Percentiles rank a stretch among this genome's conserved stretches.
These are phyloP conservation scores for Solanum rostratum DNA, from an alignment of 257 asterid genomes.

Conservation along the genomic window DNA sequence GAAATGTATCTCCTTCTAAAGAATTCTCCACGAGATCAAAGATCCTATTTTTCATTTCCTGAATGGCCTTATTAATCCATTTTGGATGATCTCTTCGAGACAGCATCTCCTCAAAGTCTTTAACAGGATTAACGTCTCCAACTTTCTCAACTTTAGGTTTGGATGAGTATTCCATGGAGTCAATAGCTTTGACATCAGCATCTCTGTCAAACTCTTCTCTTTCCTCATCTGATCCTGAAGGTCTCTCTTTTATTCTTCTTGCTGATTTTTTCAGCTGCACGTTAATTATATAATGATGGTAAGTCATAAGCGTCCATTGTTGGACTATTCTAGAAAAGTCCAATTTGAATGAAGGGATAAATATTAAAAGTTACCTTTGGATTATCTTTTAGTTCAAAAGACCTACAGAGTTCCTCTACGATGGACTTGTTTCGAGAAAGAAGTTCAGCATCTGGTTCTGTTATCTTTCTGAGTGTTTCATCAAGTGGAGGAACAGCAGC, in stretches of 20 bases:
- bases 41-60: conserved; percentile 57
- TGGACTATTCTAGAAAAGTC: background rate
- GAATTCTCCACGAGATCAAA: conserved; percentile 57
- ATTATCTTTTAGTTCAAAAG: conserved; percentile 77
- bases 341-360: background rate
- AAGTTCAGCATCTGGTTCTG: conserved; percentile 70
- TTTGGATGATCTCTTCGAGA: conserved; percentile 78
- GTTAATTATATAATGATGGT: conserved; percentile 8
- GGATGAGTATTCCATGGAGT: conserved; percentile 37
- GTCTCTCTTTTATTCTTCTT: conserved; percentile 59
- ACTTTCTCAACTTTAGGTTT: conserved; percentile 43
- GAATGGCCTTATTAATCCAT: conserved; percentile 72
- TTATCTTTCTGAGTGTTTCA: conserved; percentile 67
- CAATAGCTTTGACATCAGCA: conserved; percentile 41
- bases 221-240: conserved; percentile 61
- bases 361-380: conserved; percentile 51
- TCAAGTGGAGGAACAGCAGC: conserved; percentile 84
- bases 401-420: conserved; percentile 47
- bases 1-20: conserved; percentile 42
- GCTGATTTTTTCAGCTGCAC: conserved; percentile 80
- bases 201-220: conserved; percentile 19
- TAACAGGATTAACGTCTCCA: conserved; percentile 61
- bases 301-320: background rate
- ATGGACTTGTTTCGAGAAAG: conserved; percentile 36
- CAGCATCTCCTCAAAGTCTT: conserved; percentile 82